phyloP scores from a whole-genome alignment of 345 rosid species.

The Brassica incana region DNA sequence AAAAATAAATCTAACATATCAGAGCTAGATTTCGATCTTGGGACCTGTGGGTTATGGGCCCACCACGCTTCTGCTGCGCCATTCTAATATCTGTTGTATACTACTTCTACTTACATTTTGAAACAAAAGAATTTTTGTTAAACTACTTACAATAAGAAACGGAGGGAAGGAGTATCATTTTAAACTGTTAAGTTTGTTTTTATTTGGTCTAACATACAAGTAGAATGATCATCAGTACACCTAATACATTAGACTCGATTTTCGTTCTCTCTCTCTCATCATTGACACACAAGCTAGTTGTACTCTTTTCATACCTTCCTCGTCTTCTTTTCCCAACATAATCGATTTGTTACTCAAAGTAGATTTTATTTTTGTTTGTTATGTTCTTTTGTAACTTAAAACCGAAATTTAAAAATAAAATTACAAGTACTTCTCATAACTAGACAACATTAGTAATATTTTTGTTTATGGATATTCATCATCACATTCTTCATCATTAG shows the following conservation, averaged over 20 bases:
- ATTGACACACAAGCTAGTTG: background rate
- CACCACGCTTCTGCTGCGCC: no score
- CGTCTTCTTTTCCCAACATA: background rate
- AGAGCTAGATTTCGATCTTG: no score
- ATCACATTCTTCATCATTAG: slow-evolving; percentile 47
- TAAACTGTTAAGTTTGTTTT: no score
- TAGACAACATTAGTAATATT: background rate
- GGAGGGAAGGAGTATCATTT: no score
- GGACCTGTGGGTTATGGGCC: no score
- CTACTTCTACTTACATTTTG: no score
- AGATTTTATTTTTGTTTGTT: background rate
- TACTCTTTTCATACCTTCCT: background rate
- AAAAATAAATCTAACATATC: no score
- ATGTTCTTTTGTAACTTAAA: background rate
- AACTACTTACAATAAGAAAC: no score
- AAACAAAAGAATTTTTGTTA: no score
- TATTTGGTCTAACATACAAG: no score
- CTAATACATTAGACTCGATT: background rate
- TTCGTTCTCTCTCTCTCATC: background rate
- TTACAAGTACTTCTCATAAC: slow-evolving; percentile 53
- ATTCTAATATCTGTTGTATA: no score
- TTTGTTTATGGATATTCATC: slow-evolving; percentile 11
- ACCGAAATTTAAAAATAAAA: slow-evolving; percentile 52
- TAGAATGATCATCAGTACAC: background rate
- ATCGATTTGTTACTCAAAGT: background rate